A percentile compares a stretch with the other conserved stretches of the same genome.
These are phyloP conservation scores for Metarhizium rileyi DNA, from an alignment of 2,329 filamentous ascomycete genomes.

Conservation along the genomic window DNA sequence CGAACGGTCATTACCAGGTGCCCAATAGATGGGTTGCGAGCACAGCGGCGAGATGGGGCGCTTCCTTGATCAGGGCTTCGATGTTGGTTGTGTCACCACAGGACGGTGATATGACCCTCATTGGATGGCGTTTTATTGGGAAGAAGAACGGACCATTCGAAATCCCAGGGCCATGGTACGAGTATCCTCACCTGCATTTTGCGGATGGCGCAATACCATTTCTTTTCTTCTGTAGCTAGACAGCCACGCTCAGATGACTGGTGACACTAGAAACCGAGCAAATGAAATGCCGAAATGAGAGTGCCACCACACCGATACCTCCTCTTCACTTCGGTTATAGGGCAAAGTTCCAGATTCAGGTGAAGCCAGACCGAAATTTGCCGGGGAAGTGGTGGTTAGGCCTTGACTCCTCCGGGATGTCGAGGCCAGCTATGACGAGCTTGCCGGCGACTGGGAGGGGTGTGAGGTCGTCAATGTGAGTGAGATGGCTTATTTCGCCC, in stretches of 20 bases:
- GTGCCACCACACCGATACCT: neutral
- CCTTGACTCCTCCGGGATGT: neutral
- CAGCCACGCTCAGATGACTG: neutral
- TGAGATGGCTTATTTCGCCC: too few species aligned
- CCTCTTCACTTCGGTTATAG: constrained; percentile 1
- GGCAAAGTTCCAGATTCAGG: neutral
- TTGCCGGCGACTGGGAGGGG: too few species aligned
- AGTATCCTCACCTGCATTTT: neutral
- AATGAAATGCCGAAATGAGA: neutral
- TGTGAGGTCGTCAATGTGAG: too few species aligned
- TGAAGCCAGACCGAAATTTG: neutral
- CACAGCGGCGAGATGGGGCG: neutral
- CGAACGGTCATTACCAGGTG: neutral
- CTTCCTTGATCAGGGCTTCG: neutral
- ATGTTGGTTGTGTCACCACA: neutral
- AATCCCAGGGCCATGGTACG: neutral
- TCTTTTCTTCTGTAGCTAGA: neutral
- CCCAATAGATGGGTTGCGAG: neutral
- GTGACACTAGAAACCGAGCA: neutral
- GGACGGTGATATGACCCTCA: neutral
- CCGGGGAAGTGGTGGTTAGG: neutral
- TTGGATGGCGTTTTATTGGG: neutral
- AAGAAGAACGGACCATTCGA: neutral
- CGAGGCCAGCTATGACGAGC: too few species aligned
- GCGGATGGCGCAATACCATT: neutral